Evolutionary conservation across 1,284 basidiomycete species (phyloP).

Genomic region (Rhodofomes roseus): DNA sequence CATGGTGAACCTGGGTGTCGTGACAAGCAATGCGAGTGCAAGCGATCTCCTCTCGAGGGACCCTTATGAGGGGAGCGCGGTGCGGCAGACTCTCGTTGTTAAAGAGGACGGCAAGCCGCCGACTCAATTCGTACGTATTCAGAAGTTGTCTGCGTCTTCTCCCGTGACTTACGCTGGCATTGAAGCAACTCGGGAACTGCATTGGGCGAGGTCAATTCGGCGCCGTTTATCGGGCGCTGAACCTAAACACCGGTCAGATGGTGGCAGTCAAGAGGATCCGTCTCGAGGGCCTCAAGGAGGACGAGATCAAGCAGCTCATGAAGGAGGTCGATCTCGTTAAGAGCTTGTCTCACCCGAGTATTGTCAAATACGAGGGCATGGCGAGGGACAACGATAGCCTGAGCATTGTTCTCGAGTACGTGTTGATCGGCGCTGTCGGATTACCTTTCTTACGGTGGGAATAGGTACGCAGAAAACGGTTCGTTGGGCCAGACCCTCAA

Average conservation of each 20-base stretch:
- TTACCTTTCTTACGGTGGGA: slow-evolving; percentile 12
- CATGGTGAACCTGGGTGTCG: slow-evolving; percentile 58
- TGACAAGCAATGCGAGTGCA: slow-evolving; percentile 49
- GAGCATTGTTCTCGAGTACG: slow-evolving; percentile 90
- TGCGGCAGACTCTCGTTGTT: slow-evolving; percentile 76
- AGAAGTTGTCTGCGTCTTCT: slow-evolving; percentile 1
- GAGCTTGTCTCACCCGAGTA: slow-evolving; percentile 85
- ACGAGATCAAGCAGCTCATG: slow-evolving; percentile 85
- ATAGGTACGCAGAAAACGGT: slow-evolving; percentile 89
- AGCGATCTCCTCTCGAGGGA: slow-evolving; percentile 63
- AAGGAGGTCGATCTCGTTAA: slow-evolving; percentile 89
- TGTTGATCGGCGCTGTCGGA: slow-evolving; percentile 17
- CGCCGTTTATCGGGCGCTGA: slow-evolving; percentile 90
- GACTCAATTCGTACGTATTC: slow-evolving; percentile 75
- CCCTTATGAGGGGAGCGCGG: slow-evolving; percentile 58
- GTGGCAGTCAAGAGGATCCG: slow-evolving; percentile 93
- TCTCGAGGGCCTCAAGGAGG: slow-evolving; percentile 82
- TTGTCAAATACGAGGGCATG: slow-evolving; percentile 96
- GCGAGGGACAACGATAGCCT: slow-evolving; percentile 83
- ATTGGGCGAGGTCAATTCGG: slow-evolving; percentile 97
- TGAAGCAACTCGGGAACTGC: slow-evolving; percentile 90
- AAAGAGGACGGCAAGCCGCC: slow-evolving; percentile 77
- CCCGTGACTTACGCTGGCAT: neutral
- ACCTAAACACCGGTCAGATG: slow-evolving; percentile 90
- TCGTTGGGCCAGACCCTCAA: slow-evolving; percentile 88